Conservation (phyloP, 2,329 filamentous ascomycete species). For the Sporothrix curviconia region DNA sequence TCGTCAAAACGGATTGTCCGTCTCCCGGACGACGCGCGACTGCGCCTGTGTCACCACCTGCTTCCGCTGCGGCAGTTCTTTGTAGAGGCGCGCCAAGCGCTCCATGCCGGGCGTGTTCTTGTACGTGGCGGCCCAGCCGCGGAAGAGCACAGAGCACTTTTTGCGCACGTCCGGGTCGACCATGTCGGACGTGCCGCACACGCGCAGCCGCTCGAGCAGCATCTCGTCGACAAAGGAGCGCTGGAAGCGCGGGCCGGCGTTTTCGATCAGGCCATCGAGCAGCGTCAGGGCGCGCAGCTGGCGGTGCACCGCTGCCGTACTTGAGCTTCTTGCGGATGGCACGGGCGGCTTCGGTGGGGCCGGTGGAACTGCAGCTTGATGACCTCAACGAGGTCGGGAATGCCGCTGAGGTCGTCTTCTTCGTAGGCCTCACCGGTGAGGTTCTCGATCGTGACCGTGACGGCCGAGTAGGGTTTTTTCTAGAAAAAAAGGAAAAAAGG, state of each 20-base stretch:
- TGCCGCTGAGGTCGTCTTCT: slow-evolving; percentile 84
- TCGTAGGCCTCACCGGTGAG: slow-evolving; percentile 85
- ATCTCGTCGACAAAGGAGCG: slow-evolving; percentile 84
- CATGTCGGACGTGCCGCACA: slow-evolving; percentile 77
- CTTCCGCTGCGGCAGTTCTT: slow-evolving; percentile 61
- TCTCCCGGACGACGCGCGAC: slow-evolving; percentile 78
- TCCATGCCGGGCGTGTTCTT: slow-evolving; percentile 74
- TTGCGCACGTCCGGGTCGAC: slow-evolving; percentile 80
- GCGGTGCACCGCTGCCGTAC: slow-evolving; percentile 88
- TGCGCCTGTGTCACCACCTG: slow-evolving; percentile 68
- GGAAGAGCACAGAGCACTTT: slow-evolving; percentile 82
- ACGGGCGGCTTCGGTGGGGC: slow-evolving; percentile 81
- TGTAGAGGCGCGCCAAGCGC: slow-evolving; percentile 71
- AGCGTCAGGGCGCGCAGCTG: slow-evolving; percentile 84
- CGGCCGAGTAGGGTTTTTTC: slow-evolving; percentile 86
- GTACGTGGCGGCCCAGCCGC: slow-evolving; percentile 78
- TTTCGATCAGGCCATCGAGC: slow-evolving; percentile 89
- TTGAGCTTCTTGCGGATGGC: slow-evolving; percentile 97
- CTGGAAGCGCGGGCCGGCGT: slow-evolving; percentile 83
- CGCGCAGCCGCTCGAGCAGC: slow-evolving; percentile 79
- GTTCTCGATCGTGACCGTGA: slow-evolving; percentile 86
- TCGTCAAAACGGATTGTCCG: slow-evolving; percentile 66
- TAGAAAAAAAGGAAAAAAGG: slow-evolving; percentile 30
- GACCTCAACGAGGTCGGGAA: slow-evolving; percentile 90
- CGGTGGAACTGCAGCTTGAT: slow-evolving; percentile 82